A percentile compares a stretch with the other conserved stretches of the same genome.
These are phyloP conservation scores for Dovyalis caffra DNA, from an alignment of 345 rosid species.

Conservation along the genomic window DNA sequence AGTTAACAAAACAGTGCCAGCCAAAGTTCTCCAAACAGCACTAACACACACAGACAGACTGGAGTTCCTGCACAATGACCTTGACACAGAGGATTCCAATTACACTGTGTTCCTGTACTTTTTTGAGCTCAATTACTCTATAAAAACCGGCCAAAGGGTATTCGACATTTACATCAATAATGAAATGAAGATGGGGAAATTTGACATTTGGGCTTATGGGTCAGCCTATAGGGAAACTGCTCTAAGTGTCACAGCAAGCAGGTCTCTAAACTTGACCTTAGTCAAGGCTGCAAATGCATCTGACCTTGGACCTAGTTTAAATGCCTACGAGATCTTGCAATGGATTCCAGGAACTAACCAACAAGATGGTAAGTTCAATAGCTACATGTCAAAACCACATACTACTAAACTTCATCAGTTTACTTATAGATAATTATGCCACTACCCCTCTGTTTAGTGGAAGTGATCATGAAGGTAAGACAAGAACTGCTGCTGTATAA, in stretches of 20 bases:
- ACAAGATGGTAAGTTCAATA: slow-evolving; percentile 40
- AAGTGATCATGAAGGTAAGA: slow-evolving; percentile 32
- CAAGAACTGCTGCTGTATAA: slow-evolving; percentile 34
- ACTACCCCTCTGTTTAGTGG: slow-evolving; percentile 30
- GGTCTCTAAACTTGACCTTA: slow-evolving; percentile 54
- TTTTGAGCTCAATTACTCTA: slow-evolving; percentile 42
- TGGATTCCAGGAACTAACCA: slow-evolving; percentile 34
- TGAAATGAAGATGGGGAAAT: slow-evolving; percentile 19
- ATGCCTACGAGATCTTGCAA: slow-evolving; percentile 63
- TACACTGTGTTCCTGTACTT: slow-evolving; percentile 64
- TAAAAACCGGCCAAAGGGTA: slow-evolving; percentile 45
- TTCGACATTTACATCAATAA: slow-evolving; percentile 50
- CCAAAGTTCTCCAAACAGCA: slow-evolving; percentile 49
- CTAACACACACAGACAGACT: slow-evolving; percentile 27
- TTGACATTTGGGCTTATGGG: slow-evolving; percentile 42
- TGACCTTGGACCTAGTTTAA: slow-evolving; percentile 55
- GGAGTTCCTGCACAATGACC: slow-evolving; percentile 36
- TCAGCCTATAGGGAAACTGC: slow-evolving; percentile 36
- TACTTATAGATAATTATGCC: background rate
- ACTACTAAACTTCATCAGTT: background rate
- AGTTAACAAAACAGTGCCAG: slow-evolving; percentile 35
- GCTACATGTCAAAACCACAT: background rate
- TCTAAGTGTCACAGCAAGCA: slow-evolving; percentile 37
- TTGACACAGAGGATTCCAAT: slow-evolving; percentile 27
- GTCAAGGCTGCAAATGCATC: slow-evolving; percentile 39